Conservation (phyloP, 129 eudicot species). For the Deinandra increscens region DNA sequence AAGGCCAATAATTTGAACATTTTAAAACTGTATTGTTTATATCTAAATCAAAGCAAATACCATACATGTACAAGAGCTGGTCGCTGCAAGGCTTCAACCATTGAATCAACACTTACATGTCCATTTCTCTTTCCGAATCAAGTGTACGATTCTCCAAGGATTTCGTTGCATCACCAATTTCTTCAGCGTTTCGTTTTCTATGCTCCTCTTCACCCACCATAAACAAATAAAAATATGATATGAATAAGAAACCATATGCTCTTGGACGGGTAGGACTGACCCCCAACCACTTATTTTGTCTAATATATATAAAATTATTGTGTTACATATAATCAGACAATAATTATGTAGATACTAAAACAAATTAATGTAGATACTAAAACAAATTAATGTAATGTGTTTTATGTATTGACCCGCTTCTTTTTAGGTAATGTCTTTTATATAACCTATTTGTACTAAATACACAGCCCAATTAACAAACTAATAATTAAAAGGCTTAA, state of each 20-base stretch:
- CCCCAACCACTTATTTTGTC: background rate
- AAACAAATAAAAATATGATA: background rate
- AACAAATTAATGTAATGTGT: no score
- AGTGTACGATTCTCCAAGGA: constrained; percentile 64
- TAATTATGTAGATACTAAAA: background rate
- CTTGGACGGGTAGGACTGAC: no score
- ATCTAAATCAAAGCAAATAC: background rate
- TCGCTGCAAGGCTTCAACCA: constrained; percentile 69
- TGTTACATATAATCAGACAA: background rate
- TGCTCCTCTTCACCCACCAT: constrained; percentile 49
- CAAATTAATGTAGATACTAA: no score
- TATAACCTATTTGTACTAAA: no score
- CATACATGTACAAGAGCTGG: constrained; percentile 38
- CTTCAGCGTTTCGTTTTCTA: constrained; percentile 54
- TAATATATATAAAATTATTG: background rate
- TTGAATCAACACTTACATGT: constrained; percentile 66
- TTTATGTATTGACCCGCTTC: no score
- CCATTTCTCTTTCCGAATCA: constrained; percentile 75
- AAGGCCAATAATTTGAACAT: background rate
- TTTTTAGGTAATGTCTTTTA: background rate
- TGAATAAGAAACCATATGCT: background rate
- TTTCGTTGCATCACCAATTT: constrained; percentile 83
- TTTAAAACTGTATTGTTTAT: no score
- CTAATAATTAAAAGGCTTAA: background rate
- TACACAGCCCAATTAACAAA: background rate